Base-by-base conservation (phyloP, 1,284 basidiomycete genomes). In the Moesziomyces antarcticus region DNA sequence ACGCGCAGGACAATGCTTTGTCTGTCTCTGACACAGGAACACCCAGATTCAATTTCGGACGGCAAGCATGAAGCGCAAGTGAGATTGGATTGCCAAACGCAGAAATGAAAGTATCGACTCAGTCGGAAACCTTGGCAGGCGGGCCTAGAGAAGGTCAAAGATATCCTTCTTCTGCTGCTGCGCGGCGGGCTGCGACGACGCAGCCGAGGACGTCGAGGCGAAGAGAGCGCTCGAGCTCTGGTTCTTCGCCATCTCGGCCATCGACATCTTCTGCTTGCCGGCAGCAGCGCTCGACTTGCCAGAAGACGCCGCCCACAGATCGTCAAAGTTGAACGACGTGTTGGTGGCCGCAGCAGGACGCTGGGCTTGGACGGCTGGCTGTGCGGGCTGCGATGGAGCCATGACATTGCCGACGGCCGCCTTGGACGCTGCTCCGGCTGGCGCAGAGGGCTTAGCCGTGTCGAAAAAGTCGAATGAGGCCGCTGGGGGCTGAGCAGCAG, bases 241-340 rank as follows among this genome's bases (percentile, higher is more conserved):
- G 49, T 83, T 71, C 64, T 79, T 78, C 55, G 84, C 84, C 57
- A 85, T 77, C 56, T 85, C 79, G 9, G 82, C 83, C 79, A 85
- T 81, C 49, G 78, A 78, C 79, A 79, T 77, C 58, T 83, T 83
- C 8, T 71, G 73, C 47, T 74, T 78, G 33, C 62, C 72, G 0
- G 52, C 66, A 1, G 44, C 56, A 6, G 56, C 37, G 37, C 56
- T 53, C 5, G 77, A 50, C 48, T 71, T 75, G 35, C 91, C 91
- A 21, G 96, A 88, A 1, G 92, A 93, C 86, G 94, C 88, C 20
- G 89, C 89, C 92, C 93, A 97, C 64, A 97, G 85, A 82, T 97
- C 94, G 76, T 96, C 95, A 80, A 97, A 97, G 55, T 82, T 83
- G 35, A 79, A 78, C 5, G 65, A 65, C 2, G 59, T 45, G 52